These are phyloP conservation scores for Penicillium longicatenatum DNA, from an alignment of 495 filamentous ascomycete species.

Conservation along the genomic window DNA sequence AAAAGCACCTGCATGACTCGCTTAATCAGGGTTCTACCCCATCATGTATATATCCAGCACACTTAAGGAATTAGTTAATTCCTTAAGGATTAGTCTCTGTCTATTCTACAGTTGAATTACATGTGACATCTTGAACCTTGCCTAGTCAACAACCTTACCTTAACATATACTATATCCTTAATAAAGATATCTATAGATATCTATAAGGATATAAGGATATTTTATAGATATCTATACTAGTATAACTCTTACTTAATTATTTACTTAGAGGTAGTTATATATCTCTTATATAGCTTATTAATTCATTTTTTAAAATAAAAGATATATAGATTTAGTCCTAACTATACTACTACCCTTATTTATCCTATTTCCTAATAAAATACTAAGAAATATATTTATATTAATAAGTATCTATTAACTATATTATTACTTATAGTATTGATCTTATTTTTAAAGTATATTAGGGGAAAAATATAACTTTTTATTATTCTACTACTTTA, in stretches of 20 bases:
- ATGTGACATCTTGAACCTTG: too few relatives aligned
- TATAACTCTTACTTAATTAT: background rate
- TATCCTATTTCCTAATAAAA: background rate
- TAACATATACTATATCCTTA: background rate
- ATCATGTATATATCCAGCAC: too few relatives aligned
- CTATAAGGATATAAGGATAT: background rate
- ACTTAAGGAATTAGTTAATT: too few relatives aligned
- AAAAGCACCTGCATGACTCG: too few relatives aligned
- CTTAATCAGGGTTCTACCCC: too few relatives aligned
- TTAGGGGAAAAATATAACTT: too few relatives aligned
- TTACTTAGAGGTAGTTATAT: background rate
- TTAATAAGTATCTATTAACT: background rate
- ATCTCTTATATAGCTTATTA: background rate
- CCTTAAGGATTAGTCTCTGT: too few relatives aligned
- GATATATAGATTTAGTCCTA: background rate
- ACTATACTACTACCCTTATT: too few relatives aligned
- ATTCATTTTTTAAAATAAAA: background rate
- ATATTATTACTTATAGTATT: conserved; percentile 4
- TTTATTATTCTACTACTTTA: too few relatives aligned
- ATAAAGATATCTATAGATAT: background rate
- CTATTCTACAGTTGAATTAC: too few relatives aligned
- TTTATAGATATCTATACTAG: background rate
- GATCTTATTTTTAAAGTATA: background rate
- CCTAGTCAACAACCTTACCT: too few relatives aligned
- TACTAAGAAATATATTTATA: conserved; percentile 3